Evolutionary conservation across 169 alveolate genomes (phyloP), one percentile per base, ranked within the genome.

Genomic region (Plasmodium falciparum): DNA sequence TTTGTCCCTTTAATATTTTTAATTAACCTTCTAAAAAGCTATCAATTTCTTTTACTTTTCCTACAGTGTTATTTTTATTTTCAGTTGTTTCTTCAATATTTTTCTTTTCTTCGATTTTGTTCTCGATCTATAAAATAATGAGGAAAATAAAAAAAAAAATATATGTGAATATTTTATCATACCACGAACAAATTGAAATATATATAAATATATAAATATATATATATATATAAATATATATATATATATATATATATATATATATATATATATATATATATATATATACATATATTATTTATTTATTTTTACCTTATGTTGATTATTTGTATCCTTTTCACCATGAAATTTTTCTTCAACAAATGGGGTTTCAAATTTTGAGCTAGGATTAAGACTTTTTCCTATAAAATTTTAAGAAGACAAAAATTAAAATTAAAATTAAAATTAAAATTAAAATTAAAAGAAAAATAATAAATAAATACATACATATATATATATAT

Each of bases 1-100:
- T 69, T 2, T 45, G 2, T 67, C 45, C 5, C 9, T 49, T 66
- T 39, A 0, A 39, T 39, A 39, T 39, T 39, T 39, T 39, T 54
- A 24, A 29, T 76, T 47, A 43, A 93, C 95, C 95, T 90, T 93
- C 95, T 50, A 93, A 90, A 70, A 93, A 93, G 47, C 93, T 90
- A 65, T 93, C 95, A 45, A 93, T 93, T 67, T 93, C 95, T 73
- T 86, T 86, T 65, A 74, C 88, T 86, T 74, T 86, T 73, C 88
- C 88, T 43, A 47, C 8, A 13, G 52, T 50, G 72, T 45, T 65
- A 24, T 74, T 65, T 17, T 74, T 71, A 61, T 54, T 52, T 26
- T 86, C 89, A 15, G 20, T 15, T 49, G 33, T 71, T 63, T 74
- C 92, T 0, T 74, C 69, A 50, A 29, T 54, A 43, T 63, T 74